Base-by-base conservation (phyloP, 2,329 filamentous ascomycete species). In the Huntiella moniliformis region DNA sequence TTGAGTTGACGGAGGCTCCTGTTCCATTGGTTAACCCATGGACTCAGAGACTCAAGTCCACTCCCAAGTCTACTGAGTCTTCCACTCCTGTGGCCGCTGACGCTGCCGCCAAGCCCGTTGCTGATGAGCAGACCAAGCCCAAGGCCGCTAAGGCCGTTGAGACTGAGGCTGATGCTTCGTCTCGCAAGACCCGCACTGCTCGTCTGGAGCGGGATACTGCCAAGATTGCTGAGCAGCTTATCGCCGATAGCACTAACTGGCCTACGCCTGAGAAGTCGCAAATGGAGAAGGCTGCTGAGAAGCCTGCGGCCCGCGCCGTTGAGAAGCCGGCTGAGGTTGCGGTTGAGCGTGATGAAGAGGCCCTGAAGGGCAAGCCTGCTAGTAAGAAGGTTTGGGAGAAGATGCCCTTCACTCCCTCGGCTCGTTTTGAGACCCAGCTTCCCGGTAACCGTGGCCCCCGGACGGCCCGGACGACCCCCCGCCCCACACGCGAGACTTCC, bases 11-110 rank as follows among this genome's bases (percentile, higher is more conserved):
- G 40, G 84, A 91, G 50, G 88, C 88, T 13, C 81, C 85, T 28
- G 69, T 82, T 38, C 91, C 91, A 1, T 61, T 75, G 1, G 81
- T 95, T 48, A 98, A 98, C 60, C 67, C 87, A 51, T 98, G 91
- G 88, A 73, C 78, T 51, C 76, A 87, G 61, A 74, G 87, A 48
- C 79, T 72, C 54, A 79, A 85, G 55, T 74, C 87, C 47, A 79
- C 85, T 55, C 63, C 68, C 38, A 65, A 70, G 51, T 66, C 72
- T 35, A 78, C 75, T 58, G 58, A 60, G 17, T 51, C 52, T 15
- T 49, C 55, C n/a, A 43, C 52, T 15, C 11, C 48, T 11, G 22
- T 51, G 5, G 32, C 49, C 28, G 53, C 51, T n/a, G 22, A 10
- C 22, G 22, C 22, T 28, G 22, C 22, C 22, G 22, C 10, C 22